Percentiles rank a stretch among this genome's conserved stretches.
Conservation (phyloP, 1,139 yeast species). For the Yamadazyma kanchanaburiensis region DNA sequence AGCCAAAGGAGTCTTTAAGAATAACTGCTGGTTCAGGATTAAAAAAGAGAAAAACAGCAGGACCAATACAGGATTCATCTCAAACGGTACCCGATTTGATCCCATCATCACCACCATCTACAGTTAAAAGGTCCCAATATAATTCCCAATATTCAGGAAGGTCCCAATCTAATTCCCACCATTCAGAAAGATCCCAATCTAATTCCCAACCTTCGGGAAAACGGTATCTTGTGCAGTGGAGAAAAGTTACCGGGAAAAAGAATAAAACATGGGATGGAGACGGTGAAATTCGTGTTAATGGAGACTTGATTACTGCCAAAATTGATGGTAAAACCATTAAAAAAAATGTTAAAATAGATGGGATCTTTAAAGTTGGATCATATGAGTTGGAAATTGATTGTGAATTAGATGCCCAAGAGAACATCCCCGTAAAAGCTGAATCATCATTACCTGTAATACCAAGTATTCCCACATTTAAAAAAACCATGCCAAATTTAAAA, state of each 20-base stretch:
- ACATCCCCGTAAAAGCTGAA: not conserved
- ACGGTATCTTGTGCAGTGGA: slow-evolving; percentile 51
- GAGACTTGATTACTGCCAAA: slow-evolving; percentile 8
- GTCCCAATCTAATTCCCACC: too few species aligned
- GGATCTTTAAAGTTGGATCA: slow-evolving; percentile 43
- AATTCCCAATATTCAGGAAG: too few species aligned
- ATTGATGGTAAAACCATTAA: slow-evolving; percentile 10
- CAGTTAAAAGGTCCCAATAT: too few species aligned
- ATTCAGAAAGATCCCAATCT: too few species aligned
- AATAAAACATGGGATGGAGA: slow-evolving; percentile 97
- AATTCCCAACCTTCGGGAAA: too few species aligned
- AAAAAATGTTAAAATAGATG: slow-evolving; percentile 26
- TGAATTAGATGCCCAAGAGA: slow-evolving; percentile 19
- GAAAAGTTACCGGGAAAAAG: slow-evolving; percentile 72
- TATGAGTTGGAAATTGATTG: slow-evolving; percentile 55
- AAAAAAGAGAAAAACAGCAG: too few species aligned
- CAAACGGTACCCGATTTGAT: too few species aligned
- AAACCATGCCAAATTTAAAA: slow-evolving; percentile 3
- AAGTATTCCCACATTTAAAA: slow-evolving; percentile 6
- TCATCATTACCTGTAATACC: not conserved
- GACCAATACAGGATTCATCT: too few species aligned
- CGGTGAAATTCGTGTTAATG: slow-evolving; percentile 45
- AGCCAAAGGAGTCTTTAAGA: too few species aligned
- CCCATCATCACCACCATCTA: not conserved
- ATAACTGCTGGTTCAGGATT: too few species aligned